Evolutionary conservation across 2,329 filamentous ascomycete genomes (phyloP).

Genomic region (Pseudopithomyces maydicus): DNA sequence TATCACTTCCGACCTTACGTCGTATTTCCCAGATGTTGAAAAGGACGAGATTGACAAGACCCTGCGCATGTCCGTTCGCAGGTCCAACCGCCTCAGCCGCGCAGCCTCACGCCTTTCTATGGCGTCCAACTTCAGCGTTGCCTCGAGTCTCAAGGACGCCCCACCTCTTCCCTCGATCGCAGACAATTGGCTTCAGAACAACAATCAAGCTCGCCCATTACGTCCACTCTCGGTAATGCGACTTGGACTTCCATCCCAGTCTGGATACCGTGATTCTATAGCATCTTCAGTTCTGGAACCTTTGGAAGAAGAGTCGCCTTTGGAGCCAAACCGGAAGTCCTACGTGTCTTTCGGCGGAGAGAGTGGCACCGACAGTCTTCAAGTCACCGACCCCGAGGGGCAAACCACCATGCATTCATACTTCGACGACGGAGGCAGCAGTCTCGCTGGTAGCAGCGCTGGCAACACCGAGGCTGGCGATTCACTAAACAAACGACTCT

Average conservation of each 20-base stretch:
- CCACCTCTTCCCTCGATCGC: conserved; percentile 95
- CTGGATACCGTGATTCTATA: conserved; percentile 81
- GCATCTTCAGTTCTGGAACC: conserved; percentile 88
- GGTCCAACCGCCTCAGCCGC: conserved; percentile 88
- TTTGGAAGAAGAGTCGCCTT: conserved; percentile 85
- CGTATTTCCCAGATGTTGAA: conserved; percentile 95
- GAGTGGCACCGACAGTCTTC: conserved; percentile 71
- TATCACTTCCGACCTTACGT: conserved; percentile 93
- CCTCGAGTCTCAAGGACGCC: conserved; percentile 89
- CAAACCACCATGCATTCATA: conserved; percentile 75
- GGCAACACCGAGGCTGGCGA: conserved; percentile 63
- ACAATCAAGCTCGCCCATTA: conserved; percentile 53
- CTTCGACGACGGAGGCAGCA: conserved; percentile 79
- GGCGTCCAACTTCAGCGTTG: conserved; percentile 89
- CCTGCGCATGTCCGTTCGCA: conserved; percentile 86
- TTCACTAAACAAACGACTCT: conserved; percentile 81
- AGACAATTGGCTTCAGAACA: conserved; percentile 80
- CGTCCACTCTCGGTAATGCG: conserved; percentile 66
- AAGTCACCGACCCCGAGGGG: conserved; percentile 77
- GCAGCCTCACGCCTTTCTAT: conserved; percentile 93
- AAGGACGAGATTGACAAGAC: conserved; percentile 95
- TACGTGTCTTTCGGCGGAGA: conserved; percentile 86
- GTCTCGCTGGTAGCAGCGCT: conserved; percentile 70
- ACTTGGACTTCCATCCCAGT: conserved; percentile 61
- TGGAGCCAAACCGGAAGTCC: conserved; percentile 89